A percentile compares a stretch with the other conserved stretches of the same genome.
phyloP scores from a whole-genome alignment of 495 filamentous ascomycete species.

The Chlorociboria aeruginascens region DNA sequence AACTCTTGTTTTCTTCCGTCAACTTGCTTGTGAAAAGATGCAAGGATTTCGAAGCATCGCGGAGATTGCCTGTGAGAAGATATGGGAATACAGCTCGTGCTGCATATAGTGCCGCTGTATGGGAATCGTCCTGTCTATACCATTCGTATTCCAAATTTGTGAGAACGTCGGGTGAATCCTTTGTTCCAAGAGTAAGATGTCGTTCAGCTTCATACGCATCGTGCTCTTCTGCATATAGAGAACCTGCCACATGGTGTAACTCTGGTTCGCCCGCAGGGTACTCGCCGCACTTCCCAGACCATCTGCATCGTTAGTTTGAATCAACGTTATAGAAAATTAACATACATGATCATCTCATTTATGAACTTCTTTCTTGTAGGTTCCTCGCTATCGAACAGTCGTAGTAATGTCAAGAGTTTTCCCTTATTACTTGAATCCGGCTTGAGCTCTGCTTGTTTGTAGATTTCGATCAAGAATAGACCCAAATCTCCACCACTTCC shows the following conservation, averaged over 20 bases:
- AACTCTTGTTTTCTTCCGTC: conserved; percentile 49
- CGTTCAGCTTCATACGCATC: conserved; percentile 86
- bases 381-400: conserved; percentile 70
- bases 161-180: conserved; percentile 72
- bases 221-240: conserved; percentile 78
- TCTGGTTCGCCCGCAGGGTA: conserved; percentile 91
- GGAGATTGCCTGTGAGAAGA: conserved; percentile 78
- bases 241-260: conserved; percentile 85
- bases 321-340: conserved; percentile 5
- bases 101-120: conserved; percentile 81
- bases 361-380: conserved; percentile 87
- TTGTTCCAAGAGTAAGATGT: conserved; percentile 81
- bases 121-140: conserved; percentile 80
- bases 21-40: conserved; percentile 69
- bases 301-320: conserved; percentile 33
- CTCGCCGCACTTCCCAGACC: conserved; percentile 75
- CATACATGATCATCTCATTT: conserved; percentile 69
- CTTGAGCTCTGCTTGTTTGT: conserved; percentile 67
- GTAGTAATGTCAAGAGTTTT: conserved; percentile 47
- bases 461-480: conserved; percentile 74
- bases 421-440: conserved; percentile 55
- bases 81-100: conserved; percentile 87
- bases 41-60: conserved; percentile 72
- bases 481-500: conserved; percentile 88
- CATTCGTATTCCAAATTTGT: conserved; percentile 80